These are phyloP conservation scores for Haplosporangium sp. DNA, from an alignment of 371 early-diverging fungal species.

Conservation along the genomic window DNA sequence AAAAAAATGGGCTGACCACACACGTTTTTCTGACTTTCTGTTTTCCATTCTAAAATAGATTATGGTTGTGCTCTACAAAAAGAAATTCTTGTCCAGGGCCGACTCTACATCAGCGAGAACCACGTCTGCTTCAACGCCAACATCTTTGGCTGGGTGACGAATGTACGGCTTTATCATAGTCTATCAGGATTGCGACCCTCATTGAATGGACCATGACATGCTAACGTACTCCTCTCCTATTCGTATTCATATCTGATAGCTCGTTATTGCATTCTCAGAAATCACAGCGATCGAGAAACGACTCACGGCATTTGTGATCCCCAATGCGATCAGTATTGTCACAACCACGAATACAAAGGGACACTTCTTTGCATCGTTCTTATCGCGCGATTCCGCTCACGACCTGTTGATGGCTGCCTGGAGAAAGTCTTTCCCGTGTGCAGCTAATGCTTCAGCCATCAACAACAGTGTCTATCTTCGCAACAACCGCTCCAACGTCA, in stretches of 20 bases:
- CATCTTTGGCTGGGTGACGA: conserved; percentile 96
- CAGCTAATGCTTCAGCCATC: conserved; percentile 26
- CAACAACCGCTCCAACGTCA: conserved; percentile 26
- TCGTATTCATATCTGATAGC: conserved; percentile 42
- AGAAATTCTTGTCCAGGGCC: conserved; percentile 93
- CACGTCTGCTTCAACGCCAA: conserved; percentile 94
- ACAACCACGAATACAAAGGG: conserved; percentile 61
- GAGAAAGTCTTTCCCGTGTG: conserved; percentile 61
- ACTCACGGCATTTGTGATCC: conserved; percentile 84
- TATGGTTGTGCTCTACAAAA: conserved; percentile 93
- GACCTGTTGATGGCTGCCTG: conserved; percentile 79
- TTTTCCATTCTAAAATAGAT: conserved; percentile 59
- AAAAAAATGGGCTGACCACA: not conserved
- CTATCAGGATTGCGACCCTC: not conserved
- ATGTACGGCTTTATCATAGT: conserved; percentile 56
- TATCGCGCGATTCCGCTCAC: conserved; percentile 83
- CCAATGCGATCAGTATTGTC: conserved; percentile 86
- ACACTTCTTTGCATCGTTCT: conserved; percentile 83
- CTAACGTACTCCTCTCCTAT: not conserved
- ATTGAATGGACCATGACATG: not conserved
- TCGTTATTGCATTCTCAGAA: conserved; percentile 86
- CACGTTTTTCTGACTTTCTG: not conserved
- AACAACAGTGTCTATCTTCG: conserved; percentile 27
- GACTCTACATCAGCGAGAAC: conserved; percentile 88
- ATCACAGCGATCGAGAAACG: conserved; percentile 86